phyloP scores from a whole-genome alignment of 2,329 filamentous ascomycete genomes.

The Chrysoporthe puriensis region DNA sequence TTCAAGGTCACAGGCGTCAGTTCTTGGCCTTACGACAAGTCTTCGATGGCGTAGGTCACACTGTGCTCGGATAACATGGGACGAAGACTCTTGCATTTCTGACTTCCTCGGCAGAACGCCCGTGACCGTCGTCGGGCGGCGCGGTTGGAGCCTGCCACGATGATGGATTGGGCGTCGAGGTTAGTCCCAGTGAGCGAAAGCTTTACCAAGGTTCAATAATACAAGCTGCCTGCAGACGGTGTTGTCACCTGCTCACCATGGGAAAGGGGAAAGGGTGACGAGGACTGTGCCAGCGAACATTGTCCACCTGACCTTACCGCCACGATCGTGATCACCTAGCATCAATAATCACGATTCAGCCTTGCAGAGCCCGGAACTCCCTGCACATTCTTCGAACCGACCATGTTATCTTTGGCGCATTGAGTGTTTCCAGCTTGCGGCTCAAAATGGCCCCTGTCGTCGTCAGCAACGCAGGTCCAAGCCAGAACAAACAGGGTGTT shows the following conservation, averaged over 20 bases:
- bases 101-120: not conserved
- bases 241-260: not conserved
- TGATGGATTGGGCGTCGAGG: slow-evolving; percentile 19
- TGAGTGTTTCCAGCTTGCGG: not conserved
- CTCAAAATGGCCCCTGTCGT: not conserved
- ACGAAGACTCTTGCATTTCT: not conserved
- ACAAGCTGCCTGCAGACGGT: too few relatives aligned
- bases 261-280: not conserved
- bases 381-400: not conserved
- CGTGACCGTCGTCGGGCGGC: not conserved
- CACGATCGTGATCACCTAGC: too few relatives aligned
- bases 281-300: not conserved
- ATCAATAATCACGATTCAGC: not conserved
- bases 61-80: not conserved
- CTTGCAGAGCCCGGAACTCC: not conserved
- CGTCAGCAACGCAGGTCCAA: too few relatives aligned
- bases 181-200: too few relatives aligned
- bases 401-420: not conserved
- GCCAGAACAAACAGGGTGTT: too few relatives aligned
- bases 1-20: not conserved
- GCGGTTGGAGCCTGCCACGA: not conserved
- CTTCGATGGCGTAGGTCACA: not conserved
- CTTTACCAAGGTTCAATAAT: too few relatives aligned
- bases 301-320: not conserved
- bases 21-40: not conserved